A percentile compares a stretch with the other conserved stretches of the same genome.
phyloP scores from a whole-genome alignment of 129 eudicot species.

The Pittosporum tobira region DNA sequence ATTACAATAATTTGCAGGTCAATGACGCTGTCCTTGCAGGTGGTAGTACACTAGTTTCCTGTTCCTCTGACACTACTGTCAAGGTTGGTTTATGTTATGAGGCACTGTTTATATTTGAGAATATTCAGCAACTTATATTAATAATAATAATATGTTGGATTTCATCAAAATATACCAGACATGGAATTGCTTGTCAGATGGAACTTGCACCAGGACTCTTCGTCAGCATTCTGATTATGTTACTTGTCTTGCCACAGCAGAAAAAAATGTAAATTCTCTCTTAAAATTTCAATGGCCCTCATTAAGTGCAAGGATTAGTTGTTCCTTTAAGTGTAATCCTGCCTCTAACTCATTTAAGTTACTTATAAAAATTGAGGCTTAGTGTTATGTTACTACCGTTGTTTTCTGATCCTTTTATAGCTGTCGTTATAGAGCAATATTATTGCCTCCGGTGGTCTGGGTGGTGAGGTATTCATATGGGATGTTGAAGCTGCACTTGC shows the following conservation, averaged over 20 bases:
- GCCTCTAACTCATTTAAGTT: not conserved
- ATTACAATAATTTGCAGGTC: slow-evolving; percentile 40
- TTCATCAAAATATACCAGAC: slow-evolving; percentile 35
- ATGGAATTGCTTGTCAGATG: slow-evolving; percentile 80
- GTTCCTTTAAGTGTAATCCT: slow-evolving; percentile 7
- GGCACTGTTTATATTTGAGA: slow-evolving; percentile 7
- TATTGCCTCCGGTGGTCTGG: slow-evolving; percentile 87
- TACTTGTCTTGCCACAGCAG: slow-evolving; percentile 89
- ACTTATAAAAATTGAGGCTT: slow-evolving; percentile 1
- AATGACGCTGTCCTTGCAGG: slow-evolving; percentile 89
- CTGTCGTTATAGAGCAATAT: slow-evolving; percentile 52
- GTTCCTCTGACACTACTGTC: slow-evolving; percentile 93
- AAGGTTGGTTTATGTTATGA: slow-evolving; percentile 43
- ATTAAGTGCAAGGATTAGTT: not conserved
- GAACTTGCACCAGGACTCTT: slow-evolving; percentile 73
- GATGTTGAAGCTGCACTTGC: slow-evolving; percentile 93
- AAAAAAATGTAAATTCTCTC: slow-evolving; percentile 45
- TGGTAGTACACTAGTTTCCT: slow-evolving; percentile 74
- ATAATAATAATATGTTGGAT: not conserved
- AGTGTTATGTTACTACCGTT: not conserved
- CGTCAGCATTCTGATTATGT: slow-evolving; percentile 96
- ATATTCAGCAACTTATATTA: not conserved
- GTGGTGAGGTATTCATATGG: slow-evolving; percentile 96
- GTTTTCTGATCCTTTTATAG: slow-evolving; percentile 1
- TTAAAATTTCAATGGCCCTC: not conserved